Evolutionary conservation across 2,329 filamentous ascomycete genomes (phyloP).

Genomic region (Fragosphaeria purpurea): DNA sequence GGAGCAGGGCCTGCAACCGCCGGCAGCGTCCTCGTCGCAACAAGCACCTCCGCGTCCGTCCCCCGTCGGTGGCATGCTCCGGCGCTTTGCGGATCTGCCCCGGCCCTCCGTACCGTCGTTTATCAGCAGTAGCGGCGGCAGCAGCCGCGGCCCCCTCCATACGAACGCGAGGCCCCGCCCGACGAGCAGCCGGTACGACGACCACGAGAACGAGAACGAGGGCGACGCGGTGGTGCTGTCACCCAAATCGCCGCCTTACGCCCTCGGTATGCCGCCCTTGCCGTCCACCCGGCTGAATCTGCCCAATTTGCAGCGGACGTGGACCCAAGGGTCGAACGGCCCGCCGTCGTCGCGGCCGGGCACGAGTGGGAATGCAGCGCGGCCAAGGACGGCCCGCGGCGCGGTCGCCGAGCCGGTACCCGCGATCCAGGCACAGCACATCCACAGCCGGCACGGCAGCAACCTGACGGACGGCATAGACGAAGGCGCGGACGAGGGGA

Average conservation of each 20-base stretch:
- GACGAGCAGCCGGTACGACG: slow-evolving; percentile 15
- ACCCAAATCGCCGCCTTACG: slow-evolving; percentile 37
- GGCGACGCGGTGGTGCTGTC: slow-evolving; percentile 19
- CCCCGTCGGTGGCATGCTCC: slow-evolving; percentile 14
- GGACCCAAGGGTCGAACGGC: slow-evolving; percentile 26
- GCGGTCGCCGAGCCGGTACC: slow-evolving; percentile 1
- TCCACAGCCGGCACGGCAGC: slow-evolving; percentile 3
- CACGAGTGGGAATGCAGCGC: slow-evolving; percentile 3
- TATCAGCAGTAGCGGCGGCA: slow-evolving; percentile 15
- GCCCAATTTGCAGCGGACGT: slow-evolving; percentile 29
- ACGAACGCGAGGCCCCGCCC: slow-evolving; percentile 10
- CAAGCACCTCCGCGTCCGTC: slow-evolving; percentile 4
- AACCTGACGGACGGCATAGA: not conserved
- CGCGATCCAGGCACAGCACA: slow-evolving; percentile 6
- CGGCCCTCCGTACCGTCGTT: slow-evolving; percentile 21
- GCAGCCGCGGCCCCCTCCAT: slow-evolving; percentile 1
- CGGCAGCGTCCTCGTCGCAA: not conserved
- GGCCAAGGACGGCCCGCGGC: too few relatives aligned
- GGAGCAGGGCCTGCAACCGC: slow-evolving; percentile 9
- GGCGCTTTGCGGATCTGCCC: slow-evolving; percentile 17
- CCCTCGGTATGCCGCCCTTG: slow-evolving; percentile 26
- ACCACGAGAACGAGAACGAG: slow-evolving; percentile 9
- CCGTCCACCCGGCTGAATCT: slow-evolving; percentile 32
- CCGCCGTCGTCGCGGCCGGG: slow-evolving; percentile 17
- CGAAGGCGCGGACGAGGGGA: not conserved